These are phyloP conservation scores for Penicillium sp. DNA, from an alignment of 2,329 filamentous ascomycete species.

Conservation along the genomic window DNA sequence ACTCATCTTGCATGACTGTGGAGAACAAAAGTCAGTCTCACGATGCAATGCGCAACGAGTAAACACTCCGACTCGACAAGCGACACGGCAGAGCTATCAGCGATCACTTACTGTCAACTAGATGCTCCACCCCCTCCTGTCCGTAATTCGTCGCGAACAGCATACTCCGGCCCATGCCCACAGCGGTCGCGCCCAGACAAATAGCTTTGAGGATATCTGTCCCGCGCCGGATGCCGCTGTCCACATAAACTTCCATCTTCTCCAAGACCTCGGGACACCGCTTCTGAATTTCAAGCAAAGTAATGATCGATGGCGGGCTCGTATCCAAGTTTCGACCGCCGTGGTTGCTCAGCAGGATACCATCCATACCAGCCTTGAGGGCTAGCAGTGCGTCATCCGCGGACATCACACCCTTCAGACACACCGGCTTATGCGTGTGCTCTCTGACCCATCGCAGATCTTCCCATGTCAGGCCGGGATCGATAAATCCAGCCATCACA, in stretches of 20 bases:
- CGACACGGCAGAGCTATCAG: not conserved
- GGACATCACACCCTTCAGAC: slow-evolving; percentile 60
- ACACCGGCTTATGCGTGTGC: slow-evolving; percentile 53
- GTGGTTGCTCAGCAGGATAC: slow-evolving; percentile 60
- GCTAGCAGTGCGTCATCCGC: slow-evolving; percentile 58
- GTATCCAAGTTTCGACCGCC: slow-evolving; percentile 60
- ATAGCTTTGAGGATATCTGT: slow-evolving; percentile 59
- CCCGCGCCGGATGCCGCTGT: slow-evolving; percentile 56
- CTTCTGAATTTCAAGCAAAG: slow-evolving; percentile 55
- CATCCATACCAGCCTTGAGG: slow-evolving; percentile 53
- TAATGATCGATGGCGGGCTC: slow-evolving; percentile 52
- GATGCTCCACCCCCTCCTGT: slow-evolving; percentile 56
- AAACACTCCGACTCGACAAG: not conserved
- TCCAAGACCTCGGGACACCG: slow-evolving; percentile 53
- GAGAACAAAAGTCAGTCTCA: slow-evolving; percentile 6
- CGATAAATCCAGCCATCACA: slow-evolving; percentile 55
- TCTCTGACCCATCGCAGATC: slow-evolving; percentile 57
- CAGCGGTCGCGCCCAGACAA: slow-evolving; percentile 56
- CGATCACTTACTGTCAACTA: slow-evolving; percentile 55
- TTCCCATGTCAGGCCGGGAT: slow-evolving; percentile 55
- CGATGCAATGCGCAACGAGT: not conserved
- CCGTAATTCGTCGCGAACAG: slow-evolving; percentile 58
- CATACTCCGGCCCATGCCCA: slow-evolving; percentile 56
- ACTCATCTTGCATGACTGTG: slow-evolving; percentile 48
- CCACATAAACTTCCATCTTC: slow-evolving; percentile 55